Conservation (phyloP, 2,329 filamentous ascomycete species). For the Paraphoma chrysanthemicola region DNA sequence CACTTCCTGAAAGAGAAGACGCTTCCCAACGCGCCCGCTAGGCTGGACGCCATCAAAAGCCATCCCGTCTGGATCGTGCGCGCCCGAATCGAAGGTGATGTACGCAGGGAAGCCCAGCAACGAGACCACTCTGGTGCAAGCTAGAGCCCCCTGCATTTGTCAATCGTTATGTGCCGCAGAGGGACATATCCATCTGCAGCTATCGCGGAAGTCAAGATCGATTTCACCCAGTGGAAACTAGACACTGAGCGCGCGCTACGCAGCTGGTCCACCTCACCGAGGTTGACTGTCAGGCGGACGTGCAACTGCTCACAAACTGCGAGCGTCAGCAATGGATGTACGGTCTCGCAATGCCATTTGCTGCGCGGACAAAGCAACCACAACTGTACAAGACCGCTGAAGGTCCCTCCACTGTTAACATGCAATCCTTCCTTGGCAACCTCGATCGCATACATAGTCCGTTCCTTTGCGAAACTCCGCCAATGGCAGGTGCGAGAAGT, state of each 20-base stretch:
- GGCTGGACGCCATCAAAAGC: slow-evolving; percentile 40
- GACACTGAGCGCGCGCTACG: slow-evolving; percentile 27
- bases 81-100: slow-evolving; percentile 32
- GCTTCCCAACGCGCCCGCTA: slow-evolving; percentile 39
- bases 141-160: slow-evolving; percentile 2
- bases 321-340: slow-evolving; percentile 12
- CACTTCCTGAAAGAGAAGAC: slow-evolving; percentile 33
- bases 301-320: slow-evolving; percentile 10
- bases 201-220: slow-evolving; percentile 1
- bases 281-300: slow-evolving; percentile 4
- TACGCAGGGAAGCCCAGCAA: slow-evolving; percentile 34
- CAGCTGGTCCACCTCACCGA: slow-evolving; percentile 3
- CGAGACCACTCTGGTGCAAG: slow-evolving; percentile 9
- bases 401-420: neutral
- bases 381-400: slow-evolving; percentile 13
- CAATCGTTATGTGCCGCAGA: neutral
- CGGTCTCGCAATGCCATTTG: slow-evolving; percentile 9
- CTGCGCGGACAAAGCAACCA: slow-evolving; percentile 2
- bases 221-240: slow-evolving; percentile 16
- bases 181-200: neutral
- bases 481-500: slow-evolving; percentile 18
- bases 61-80: slow-evolving; percentile 43
- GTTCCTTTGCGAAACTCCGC: slow-evolving; percentile 24
- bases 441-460: slow-evolving; percentile 21
- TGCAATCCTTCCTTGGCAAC: slow-evolving; percentile 17